phyloP scores from a whole-genome alignment of 345 rosid genomes.

The Adansonia digitata region DNA sequence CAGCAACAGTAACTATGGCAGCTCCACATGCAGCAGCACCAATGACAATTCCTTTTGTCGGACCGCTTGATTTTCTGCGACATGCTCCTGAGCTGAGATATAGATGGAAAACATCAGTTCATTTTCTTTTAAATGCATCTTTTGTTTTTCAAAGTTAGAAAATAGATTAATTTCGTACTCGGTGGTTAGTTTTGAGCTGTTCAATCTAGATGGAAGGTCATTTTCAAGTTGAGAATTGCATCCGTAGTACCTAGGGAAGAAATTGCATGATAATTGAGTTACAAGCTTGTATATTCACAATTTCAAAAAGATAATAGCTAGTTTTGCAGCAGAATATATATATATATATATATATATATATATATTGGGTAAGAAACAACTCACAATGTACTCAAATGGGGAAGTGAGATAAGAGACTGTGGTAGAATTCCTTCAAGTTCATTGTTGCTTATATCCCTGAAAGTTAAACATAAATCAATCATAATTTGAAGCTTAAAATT shows the following conservation, averaged over 20 bases:
- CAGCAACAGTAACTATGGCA: slow-evolving; percentile 24
- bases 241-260: slow-evolving; percentile 37
- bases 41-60: slow-evolving; percentile 29
- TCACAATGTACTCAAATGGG: slow-evolving; percentile 39
- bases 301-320: not conserved
- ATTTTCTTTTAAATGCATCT: not conserved
- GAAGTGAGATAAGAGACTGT: slow-evolving; percentile 28
- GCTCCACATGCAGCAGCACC: slow-evolving; percentile 38
- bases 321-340: not conserved
- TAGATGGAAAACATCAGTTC: slow-evolving; percentile 12
- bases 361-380: slow-evolving; percentile 13
- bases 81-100: slow-evolving; percentile 43
- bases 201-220: slow-evolving; percentile 25
- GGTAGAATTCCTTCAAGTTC: slow-evolving; percentile 35
- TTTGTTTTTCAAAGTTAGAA: not conserved
- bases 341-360: too few relatives aligned
- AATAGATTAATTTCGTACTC: slow-evolving; percentile 35
- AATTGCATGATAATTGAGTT: slow-evolving; percentile 1
- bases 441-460: slow-evolving; percentile 57
- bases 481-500: not conserved
- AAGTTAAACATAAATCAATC: slow-evolving; percentile 11
- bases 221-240: slow-evolving; percentile 41
- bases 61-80: slow-evolving; percentile 7
- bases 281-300: not conserved
- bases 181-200: slow-evolving; percentile 26